Percentiles rank a stretch among this genome's conserved stretches.
Evolutionary conservation across 345 rosid species (phyloP).

Genomic region (Aquilaria yunnanensis): DNA sequence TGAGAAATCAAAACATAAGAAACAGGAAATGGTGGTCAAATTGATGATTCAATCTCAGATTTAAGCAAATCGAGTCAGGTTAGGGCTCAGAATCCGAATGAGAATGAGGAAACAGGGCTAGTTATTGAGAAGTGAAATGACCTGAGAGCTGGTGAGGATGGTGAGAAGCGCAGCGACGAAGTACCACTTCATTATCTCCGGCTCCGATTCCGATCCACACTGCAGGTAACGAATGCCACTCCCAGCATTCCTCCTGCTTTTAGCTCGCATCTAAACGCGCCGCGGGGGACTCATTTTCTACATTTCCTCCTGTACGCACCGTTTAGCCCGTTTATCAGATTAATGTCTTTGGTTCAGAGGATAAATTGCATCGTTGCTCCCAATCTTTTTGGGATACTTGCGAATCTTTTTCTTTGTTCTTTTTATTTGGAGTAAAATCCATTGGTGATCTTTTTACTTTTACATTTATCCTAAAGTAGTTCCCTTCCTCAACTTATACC

Average conservation of each 20-base stretch:
- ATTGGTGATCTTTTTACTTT: too few species aligned
- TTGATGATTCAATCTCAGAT: neutral
- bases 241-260: neutral
- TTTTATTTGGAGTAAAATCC: too few species aligned
- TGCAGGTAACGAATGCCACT: neutral
- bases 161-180: conserved; percentile 48
- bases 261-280: too few species aligned
- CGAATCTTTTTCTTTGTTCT: too few species aligned
- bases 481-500: too few species aligned
- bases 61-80: conserved; percentile 4
- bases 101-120: neutral
- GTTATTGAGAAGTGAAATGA: neutral
- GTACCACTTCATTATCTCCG: conserved; percentile 45
- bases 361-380: too few species aligned
- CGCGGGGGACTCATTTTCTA: too few species aligned
- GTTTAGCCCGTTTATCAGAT: too few species aligned
- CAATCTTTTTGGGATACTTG: too few species aligned
- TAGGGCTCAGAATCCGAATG: conserved; percentile 4
- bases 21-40: neutral
- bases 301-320: too few species aligned
- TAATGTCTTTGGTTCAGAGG: too few species aligned
- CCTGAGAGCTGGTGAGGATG: conserved; percentile 62
- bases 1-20: neutral
- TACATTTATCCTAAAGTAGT: too few species aligned
- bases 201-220: neutral